Conservation (phyloP, 1,284 basidiomycete species). For the Ganoderma sinense region DNA sequence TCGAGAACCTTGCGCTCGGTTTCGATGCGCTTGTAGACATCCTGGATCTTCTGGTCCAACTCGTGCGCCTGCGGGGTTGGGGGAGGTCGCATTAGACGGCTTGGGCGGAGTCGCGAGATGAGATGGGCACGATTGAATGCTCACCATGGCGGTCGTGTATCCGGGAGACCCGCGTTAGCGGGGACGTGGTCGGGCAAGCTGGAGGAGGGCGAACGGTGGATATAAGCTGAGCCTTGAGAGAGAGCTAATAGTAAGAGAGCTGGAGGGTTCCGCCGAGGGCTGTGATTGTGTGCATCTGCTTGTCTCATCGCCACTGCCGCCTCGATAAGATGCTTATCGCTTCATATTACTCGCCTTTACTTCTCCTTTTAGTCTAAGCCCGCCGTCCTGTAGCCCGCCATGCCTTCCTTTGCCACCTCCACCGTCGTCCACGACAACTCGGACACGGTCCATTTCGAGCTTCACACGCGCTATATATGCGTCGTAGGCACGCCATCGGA, state of each 20-base stretch:
- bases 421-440: slow-evolving; percentile 43
- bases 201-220: slow-evolving; percentile 12
- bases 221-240: slow-evolving; percentile 6
- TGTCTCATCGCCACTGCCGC: slow-evolving; percentile 32
- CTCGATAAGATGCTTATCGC: slow-evolving; percentile 31
- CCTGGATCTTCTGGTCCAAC: slow-evolving; percentile 91
- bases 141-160: slow-evolving; percentile 37
- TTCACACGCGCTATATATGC: slow-evolving; percentile 49
- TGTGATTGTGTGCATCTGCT: slow-evolving; percentile 30
- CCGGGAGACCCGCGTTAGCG: slow-evolving; percentile 29
- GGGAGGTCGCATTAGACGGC: slow-evolving; percentile 17
- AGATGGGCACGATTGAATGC: slow-evolving; percentile 11
- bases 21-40: slow-evolving; percentile 89
- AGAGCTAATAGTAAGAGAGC: slow-evolving; percentile 4
- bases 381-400: slow-evolving; percentile 25
- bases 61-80: slow-evolving; percentile 51
- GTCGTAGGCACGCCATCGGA: slow-evolving; percentile 46
- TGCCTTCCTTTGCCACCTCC: slow-evolving; percentile 48
- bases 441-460: slow-evolving; percentile 40
- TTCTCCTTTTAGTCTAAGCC: background rate
- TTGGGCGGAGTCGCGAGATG: slow-evolving; percentile 6
- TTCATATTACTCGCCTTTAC: slow-evolving; percentile 11
- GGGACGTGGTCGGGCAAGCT: slow-evolving; percentile 24
- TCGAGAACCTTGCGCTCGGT: slow-evolving; percentile 94
- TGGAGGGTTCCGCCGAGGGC: slow-evolving; percentile 8